Conservation (phyloP, 352 stramenopile genomes). For the Peronospora destructor region DNA sequence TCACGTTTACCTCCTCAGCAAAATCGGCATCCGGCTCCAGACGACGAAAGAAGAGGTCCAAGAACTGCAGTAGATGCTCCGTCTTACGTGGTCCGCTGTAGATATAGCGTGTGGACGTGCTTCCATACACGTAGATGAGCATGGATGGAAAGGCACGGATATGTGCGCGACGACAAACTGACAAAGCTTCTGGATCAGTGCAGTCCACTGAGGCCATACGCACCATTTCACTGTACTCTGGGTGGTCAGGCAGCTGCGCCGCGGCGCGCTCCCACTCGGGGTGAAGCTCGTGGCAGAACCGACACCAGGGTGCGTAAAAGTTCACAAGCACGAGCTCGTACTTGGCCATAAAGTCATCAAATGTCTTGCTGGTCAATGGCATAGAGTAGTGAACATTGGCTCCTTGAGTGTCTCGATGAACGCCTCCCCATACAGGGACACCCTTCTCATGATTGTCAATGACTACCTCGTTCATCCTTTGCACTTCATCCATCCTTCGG, state of each 20-base stretch:
- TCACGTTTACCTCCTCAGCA: conserved; percentile 67
- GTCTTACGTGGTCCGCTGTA: conserved; percentile 74
- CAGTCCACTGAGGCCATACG: conserved; percentile 78
- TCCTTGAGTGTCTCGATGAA: conserved; percentile 37
- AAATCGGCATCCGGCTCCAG: conserved; percentile 74
- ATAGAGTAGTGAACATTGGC: conserved; percentile 65
- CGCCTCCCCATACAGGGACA: conserved; percentile 56
- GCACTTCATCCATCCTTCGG: conserved; percentile 21
- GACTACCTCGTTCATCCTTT: conserved; percentile 60
- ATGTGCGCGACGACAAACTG: conserved; percentile 60
- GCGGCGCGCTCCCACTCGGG: conserved; percentile 73
- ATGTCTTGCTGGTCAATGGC: conserved; percentile 54
- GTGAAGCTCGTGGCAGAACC: conserved; percentile 65
- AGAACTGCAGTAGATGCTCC: conserved; percentile 69
- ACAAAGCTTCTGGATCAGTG: conserved; percentile 50
- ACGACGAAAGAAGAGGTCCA: conserved; percentile 79
- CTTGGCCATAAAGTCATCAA: conserved; percentile 76
- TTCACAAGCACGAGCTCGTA: conserved; percentile 84
- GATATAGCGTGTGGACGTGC: conserved; percentile 69
- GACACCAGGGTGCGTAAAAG: conserved; percentile 81
- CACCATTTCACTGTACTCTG: conserved; percentile 74
- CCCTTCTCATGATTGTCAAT: conserved; percentile 60
- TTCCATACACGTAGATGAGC: conserved; percentile 84
- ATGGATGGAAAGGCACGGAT: conserved; percentile 81
- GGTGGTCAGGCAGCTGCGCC: conserved; percentile 60